Evolutionary conservation across 2,329 filamentous ascomycete species (phyloP), one percentile per base, ranked within the genome.

Genomic region (Xylaria sp.): DNA sequence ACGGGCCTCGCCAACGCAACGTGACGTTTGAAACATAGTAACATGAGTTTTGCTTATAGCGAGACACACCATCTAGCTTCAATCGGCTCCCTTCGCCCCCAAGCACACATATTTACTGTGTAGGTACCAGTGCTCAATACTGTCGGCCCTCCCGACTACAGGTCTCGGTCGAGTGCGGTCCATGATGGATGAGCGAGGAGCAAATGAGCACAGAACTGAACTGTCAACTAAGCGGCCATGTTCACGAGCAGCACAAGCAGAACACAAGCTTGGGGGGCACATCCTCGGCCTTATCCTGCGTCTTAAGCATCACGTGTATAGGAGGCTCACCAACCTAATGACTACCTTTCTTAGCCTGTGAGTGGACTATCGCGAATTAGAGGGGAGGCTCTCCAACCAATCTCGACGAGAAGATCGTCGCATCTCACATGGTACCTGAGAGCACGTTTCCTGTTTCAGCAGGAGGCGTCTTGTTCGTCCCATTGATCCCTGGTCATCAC

Each of bases 241-340:
- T 40, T 52, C 55, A 27, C 60, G 19, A 55, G n/a, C n/a, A n/a
- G n/a, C n/a, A n/a, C n/a, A n/a, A n/a, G n/a, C n/a, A n/a, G n/a
- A n/a, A n/a, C n/a, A n/a, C n/a, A n/a, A n/a, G n/a, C n/a, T n/a
- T n/a, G 52, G 47, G 48, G 37, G 27, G n/a, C 48, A 38, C 37
- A 37, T 56, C 46, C 44, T 63, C 60, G 63, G 62, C 46, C 59
- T 58, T 70, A 69, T 71, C 63, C 68, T 65, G 67, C 66, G 63
- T 67, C 61, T 68, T 60, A 60, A 55, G 64, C 66, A 68, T 71
- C 70, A 71, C 70, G 70, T 72, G 70, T 64, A 58, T 64, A 51
- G 62, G 61, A 54, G 49, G 41, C 47, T 51, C 29, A 25, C 37
- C 25, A 33, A 13, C 44, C 52, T 25, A 44, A 23, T 54, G 54